A percentile compares a stretch with the other conserved stretches of the same genome.
These are phyloP conservation scores for Suillus subaureus DNA, from an alignment of 768 basidiomycete genomes.

Conservation along the genomic window DNA sequence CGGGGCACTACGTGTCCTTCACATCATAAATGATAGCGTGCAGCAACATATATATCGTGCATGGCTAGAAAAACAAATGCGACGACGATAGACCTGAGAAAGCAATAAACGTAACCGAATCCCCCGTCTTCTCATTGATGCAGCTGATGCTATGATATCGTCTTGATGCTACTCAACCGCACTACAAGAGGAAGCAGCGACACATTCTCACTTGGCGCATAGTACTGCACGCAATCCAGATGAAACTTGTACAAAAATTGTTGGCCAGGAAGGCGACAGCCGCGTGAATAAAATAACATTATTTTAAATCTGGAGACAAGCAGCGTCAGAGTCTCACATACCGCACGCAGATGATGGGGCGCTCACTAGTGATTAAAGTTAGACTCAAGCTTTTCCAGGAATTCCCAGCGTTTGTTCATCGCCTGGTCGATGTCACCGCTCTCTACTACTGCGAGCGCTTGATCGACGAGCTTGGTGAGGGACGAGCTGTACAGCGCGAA, in stretches of 20 bases:
- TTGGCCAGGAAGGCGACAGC: not conserved
- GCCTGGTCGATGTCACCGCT: slow-evolving; percentile 61
- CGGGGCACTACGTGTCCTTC: not conserved
- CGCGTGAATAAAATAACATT: slow-evolving; percentile 11
- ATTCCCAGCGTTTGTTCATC: slow-evolving; percentile 86
- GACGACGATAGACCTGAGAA: not conserved
- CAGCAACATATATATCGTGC: not conserved
- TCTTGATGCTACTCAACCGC: slow-evolving; percentile 49
- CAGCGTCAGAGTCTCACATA: not conserved
- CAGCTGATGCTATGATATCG: slow-evolving; percentile 12
- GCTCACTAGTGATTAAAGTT: slow-evolving; percentile 91
- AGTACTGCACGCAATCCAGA: slow-evolving; percentile 82
- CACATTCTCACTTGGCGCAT: slow-evolving; percentile 93
- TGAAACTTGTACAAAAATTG: slow-evolving; percentile 47
- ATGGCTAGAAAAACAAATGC: not conserved
- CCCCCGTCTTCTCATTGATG: not conserved
- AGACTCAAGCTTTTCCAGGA: slow-evolving; percentile 79
- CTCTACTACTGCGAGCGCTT: slow-evolving; percentile 61
- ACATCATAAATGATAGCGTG: not conserved
- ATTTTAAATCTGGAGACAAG: slow-evolving; percentile 54
- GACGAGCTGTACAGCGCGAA: slow-evolving; percentile 82
- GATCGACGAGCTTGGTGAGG: slow-evolving; percentile 83
- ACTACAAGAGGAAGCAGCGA: slow-evolving; percentile 87
- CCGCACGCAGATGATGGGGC: slow-evolving; percentile 6
- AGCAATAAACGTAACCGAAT: not conserved